Percentiles rank a stretch among this genome's conserved stretches.
Conservation (phyloP, 495 filamentous ascomycete species). For the Talaromyces thailandensis region DNA sequence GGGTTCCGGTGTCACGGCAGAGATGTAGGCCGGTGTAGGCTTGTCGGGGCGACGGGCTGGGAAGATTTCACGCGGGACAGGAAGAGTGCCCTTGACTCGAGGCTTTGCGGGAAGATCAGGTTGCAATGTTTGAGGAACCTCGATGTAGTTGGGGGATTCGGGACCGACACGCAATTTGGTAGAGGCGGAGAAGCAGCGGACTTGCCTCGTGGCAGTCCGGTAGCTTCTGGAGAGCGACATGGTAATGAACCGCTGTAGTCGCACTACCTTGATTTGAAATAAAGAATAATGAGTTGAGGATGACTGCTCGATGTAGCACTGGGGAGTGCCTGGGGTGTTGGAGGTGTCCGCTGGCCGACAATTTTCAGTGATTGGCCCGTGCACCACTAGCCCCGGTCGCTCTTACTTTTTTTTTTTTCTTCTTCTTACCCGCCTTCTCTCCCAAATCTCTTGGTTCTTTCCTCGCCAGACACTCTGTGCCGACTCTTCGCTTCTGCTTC, state of each 20-base stretch:
- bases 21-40: slow-evolving; percentile 43
- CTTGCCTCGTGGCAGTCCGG: slow-evolving; percentile 35
- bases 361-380: slow-evolving; percentile 36
- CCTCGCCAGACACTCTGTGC: slow-evolving; percentile 18
- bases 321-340: not conserved
- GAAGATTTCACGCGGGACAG: slow-evolving; percentile 61
- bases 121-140: slow-evolving; percentile 49
- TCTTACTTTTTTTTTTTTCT: slow-evolving; percentile 12
- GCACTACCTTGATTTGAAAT: not conserved
- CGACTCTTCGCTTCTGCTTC: slow-evolving; percentile 13
- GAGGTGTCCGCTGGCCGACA: slow-evolving; percentile 13
- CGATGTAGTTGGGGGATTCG: slow-evolving; percentile 66
- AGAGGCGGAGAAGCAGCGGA: slow-evolving; percentile 34
- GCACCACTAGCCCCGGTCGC: slow-evolving; percentile 28
- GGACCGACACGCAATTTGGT: slow-evolving; percentile 40
- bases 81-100: slow-evolving; percentile 61
- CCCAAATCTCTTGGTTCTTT: slow-evolving; percentile 12
- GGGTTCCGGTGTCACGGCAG: slow-evolving; percentile 30
- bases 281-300: not conserved
- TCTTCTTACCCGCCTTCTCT: slow-evolving; percentile 12
- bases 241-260: not conserved
- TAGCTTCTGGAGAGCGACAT: slow-evolving; percentile 34
- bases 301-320: not conserved
- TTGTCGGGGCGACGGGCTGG: slow-evolving; percentile 39
- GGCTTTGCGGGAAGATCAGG: slow-evolving; percentile 33